Evolutionary conservation across 2,329 filamentous ascomycete genomes (phyloP).

Genomic region (Colletotrichum lini): DNA sequence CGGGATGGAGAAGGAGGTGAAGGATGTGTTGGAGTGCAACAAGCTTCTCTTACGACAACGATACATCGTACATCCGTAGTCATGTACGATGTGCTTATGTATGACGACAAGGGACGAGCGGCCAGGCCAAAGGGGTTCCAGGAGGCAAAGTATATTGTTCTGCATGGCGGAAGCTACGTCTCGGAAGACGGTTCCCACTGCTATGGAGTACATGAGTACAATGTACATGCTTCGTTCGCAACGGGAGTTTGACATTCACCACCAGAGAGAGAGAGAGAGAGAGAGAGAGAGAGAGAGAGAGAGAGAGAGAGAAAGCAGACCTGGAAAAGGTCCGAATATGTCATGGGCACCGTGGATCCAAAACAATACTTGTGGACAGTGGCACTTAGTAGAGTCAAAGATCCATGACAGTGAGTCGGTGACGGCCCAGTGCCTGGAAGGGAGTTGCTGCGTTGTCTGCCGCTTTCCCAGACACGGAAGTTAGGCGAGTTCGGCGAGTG

Average conservation of each 20-base stretch:
- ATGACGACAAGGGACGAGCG: conserved; percentile 35
- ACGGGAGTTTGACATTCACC: conserved; percentile 26
- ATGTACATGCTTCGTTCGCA: not conserved
- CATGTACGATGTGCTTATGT: not conserved
- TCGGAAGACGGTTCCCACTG: not conserved
- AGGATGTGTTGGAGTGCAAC: not conserved
- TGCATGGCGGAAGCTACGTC: conserved; percentile 14
- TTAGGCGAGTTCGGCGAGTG: conserved; percentile 37
- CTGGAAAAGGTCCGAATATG: conserved; percentile 13
- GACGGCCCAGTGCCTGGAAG: not conserved
- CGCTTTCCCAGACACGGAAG: conserved; percentile 37
- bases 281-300: not conserved
- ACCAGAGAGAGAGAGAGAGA: not conserved
- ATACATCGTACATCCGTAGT: conserved; percentile 26
- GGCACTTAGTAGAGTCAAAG: conserved; percentile 1
- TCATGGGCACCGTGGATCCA: not conserved
- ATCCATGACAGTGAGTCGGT: conserved; percentile 1
- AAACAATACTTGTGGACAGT: not conserved
- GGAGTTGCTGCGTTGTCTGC: conserved; percentile 18
- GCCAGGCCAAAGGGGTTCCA: conserved; percentile 32
- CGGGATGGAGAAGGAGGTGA: not conserved
- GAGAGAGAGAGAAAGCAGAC: not conserved
- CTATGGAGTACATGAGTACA: not conserved
- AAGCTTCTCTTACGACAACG: conserved; percentile 17
- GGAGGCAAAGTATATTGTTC: conserved; percentile 23